A percentile compares a stretch with the other conserved stretches of the same genome.
These are phyloP conservation scores for Linnemannia exigua DNA, from an alignment of 192 early-diverging fungal species.

Conservation along the genomic window DNA sequence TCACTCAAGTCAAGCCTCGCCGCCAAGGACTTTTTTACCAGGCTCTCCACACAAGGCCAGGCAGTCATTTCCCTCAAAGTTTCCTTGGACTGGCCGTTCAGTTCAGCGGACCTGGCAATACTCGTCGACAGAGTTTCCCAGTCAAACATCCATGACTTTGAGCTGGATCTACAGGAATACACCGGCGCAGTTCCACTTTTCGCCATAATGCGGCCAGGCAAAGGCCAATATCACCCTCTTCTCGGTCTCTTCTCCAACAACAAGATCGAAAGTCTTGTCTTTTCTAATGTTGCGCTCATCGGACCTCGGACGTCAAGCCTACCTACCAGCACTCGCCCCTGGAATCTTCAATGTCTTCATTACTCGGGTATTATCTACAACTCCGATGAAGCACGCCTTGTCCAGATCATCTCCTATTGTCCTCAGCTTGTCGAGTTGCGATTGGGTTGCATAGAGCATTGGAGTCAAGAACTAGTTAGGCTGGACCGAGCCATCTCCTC, in stretches of 20 bases:
- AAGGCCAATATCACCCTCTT: conserved; percentile 10
- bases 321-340: too few species aligned
- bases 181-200: too few species aligned
- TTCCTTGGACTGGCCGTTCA: not conserved
- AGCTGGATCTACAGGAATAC: not conserved
- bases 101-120: not conserved
- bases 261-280: not conserved
- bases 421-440: too few species aligned
- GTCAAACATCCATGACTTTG: not conserved
- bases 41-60: not conserved
- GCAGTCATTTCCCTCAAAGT: not conserved
- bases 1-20: not conserved
- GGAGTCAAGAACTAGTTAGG: too few species aligned
- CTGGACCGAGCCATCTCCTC: too few species aligned
- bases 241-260: conserved; percentile 1
- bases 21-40: not conserved
- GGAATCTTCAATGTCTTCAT: too few species aligned
- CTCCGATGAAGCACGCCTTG: too few species aligned
- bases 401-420: too few species aligned
- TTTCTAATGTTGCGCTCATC: not conserved
- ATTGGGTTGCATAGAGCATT: too few species aligned
- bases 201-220: conserved; percentile 2
- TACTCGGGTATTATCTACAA: too few species aligned
- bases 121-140: not conserved
- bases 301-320: too few species aligned